These are phyloP conservation scores for Chalaropsis thielavioides DNA, from an alignment of 2,329 filamentous ascomycete species.

Conservation along the genomic window DNA sequence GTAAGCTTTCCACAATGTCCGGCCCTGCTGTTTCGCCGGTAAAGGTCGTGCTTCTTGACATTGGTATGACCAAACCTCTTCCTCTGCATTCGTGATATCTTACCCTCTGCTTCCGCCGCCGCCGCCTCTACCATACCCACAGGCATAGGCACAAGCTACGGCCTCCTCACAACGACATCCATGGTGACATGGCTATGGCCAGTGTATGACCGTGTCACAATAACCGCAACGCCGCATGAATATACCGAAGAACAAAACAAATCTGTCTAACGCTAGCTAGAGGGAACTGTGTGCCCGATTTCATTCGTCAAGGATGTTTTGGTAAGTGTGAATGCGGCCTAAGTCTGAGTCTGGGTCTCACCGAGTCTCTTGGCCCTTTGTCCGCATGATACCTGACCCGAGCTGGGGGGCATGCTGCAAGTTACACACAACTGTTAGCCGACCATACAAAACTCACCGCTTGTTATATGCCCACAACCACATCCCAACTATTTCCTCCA, in stretches of 20 bases:
- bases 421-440: background rate
- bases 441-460: background rate
- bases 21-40: conserved; percentile 19
- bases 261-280: conserved; percentile 28
- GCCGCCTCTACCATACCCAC: background rate
- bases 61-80: conserved; percentile 33
- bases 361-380: background rate
- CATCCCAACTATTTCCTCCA: background rate
- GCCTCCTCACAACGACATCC: no score
- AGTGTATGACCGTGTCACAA: no score
- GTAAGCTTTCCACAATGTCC: background rate
- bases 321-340: conserved; percentile 38
- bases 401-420: background rate
- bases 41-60: conserved; percentile 41
- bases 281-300: conserved; percentile 71
- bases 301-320: conserved; percentile 72
- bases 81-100: background rate
- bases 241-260: background rate
- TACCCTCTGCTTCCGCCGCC: background rate
- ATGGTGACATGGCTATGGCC: no score
- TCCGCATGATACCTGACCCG: background rate
- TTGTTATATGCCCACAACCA: background rate
- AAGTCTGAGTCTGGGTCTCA: background rate
- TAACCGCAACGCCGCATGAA: no score
- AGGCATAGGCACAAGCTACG: background rate